Conservation (phyloP, 2,329 filamentous ascomycete genomes). For the Arthrobotrys iridis region DNA sequence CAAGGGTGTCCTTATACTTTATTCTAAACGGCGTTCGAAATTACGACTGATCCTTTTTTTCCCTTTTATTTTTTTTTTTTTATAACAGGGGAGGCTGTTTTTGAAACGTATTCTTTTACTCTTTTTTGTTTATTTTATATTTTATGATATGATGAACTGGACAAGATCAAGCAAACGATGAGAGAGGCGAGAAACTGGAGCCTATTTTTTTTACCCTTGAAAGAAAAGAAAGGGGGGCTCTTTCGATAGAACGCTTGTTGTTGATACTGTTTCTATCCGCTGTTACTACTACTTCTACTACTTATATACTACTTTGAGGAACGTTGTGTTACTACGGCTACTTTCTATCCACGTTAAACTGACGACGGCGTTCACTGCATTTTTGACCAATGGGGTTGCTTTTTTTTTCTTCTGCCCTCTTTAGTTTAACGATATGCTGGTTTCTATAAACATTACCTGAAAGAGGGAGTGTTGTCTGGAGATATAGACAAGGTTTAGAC, state of each 20-base stretch:
- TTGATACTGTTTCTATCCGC: constrained; percentile 22
- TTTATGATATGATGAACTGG: constrained; percentile 14
- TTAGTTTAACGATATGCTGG: constrained; percentile 8
- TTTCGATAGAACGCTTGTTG: constrained; percentile 24
- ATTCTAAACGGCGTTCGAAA: constrained; percentile 30
- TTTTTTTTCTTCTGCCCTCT: background rate
- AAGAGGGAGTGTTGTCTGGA: background rate
- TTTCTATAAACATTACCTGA: background rate
- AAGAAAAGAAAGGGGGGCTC: constrained; percentile 22
- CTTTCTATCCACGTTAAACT: constrained; percentile 4
- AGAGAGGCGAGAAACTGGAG: constrained; percentile 15
- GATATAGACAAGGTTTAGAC: background rate
- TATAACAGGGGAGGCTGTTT: background rate
- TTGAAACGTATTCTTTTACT: constrained; percentile 6
- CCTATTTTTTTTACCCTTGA: no score
- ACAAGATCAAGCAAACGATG: constrained; percentile 13
- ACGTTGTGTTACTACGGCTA: constrained; percentile 25
- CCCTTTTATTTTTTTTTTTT: background rate
- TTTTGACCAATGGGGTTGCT: constrained; percentile 12
- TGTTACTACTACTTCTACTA: background rate
- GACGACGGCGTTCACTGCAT: constrained; percentile 25
- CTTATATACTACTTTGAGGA: background rate
- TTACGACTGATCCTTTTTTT: constrained; percentile 17
- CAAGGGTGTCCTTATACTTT: constrained; percentile 10
- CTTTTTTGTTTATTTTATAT: constrained; percentile 18